Evolutionary conservation across 2,329 filamentous ascomycete species (phyloP), one percentile per base, ranked within the genome.

Genomic region (Leptographium radiaticola): DNA sequence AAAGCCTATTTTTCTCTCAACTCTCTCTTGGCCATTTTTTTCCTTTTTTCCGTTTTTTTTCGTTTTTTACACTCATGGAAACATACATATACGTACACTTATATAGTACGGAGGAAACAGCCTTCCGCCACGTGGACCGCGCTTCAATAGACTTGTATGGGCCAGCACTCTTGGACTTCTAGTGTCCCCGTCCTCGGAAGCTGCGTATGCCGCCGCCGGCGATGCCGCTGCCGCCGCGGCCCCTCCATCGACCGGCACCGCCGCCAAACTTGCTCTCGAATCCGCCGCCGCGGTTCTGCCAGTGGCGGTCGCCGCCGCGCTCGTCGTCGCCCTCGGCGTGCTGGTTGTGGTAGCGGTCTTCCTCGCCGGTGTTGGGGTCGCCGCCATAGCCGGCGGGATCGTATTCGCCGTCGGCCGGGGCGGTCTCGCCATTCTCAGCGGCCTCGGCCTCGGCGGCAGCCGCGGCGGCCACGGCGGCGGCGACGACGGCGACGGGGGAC

Each of bases 401-500:
- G 10, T 16, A 20, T 8, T 62, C 53, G 63, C 59, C 48, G 25
- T 13, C 53, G 13, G 34, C 48, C 6, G 34, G 49, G 16, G 49
- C 62, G 58, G 58, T 2, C 59, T 71, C 73, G 62, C 75, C 69
- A 65, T 68, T 64, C 77, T 18, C 49, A n/a, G 38, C 53, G 31
- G 39, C 40, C 38, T 53, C 31, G 49, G 52, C 51, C 52, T 25
- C 66, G 65, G 68, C 64, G 77, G 36, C 55, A 6, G 48, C 51
- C 34, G 68, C 64, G 77, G 36, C 55, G 11, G 48, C 51, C 34
- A 44, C 36, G 9, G 55, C 39, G 34, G 55, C 40, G 38, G 46
- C 51, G 30, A 90, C 83, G 63, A 80, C 80, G 30, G 83, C 80
- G 20, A 52, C 52, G n/a, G 59, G 16, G 42, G 56, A 53, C 83